Percentiles rank a stretch among this genome's conserved stretches.
Conservation (phyloP, 495 filamentous ascomycete species). For the Penicillium crystallinum region DNA sequence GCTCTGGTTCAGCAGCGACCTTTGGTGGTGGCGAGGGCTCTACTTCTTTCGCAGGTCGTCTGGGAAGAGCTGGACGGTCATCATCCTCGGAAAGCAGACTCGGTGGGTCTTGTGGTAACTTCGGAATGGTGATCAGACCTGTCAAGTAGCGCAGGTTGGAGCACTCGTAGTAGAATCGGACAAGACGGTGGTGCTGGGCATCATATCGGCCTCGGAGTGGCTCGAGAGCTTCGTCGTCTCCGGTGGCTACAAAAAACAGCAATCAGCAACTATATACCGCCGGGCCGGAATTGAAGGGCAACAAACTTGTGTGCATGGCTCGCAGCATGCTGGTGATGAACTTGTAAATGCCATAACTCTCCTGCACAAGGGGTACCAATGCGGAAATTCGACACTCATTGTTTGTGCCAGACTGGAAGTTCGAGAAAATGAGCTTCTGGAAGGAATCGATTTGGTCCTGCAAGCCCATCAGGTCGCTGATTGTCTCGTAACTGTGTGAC, state of each 20-base stretch:
- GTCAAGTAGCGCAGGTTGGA: conserved; percentile 95
- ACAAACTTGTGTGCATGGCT: conserved; percentile 91
- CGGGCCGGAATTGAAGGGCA: neutral
- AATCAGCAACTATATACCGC: conserved; percentile 6
- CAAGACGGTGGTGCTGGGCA: conserved; percentile 89
- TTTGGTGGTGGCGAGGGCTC: conserved; percentile 63
- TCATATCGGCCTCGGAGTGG: conserved; percentile 85
- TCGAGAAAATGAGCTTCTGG: conserved; percentile 95
- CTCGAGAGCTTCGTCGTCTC: conserved; percentile 91
- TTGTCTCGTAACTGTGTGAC: conserved; percentile 74
- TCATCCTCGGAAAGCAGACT: conserved; percentile 82
- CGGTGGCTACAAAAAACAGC: conserved; percentile 59
- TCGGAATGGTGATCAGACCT: conserved; percentile 91
- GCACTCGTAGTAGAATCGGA: conserved; percentile 98
- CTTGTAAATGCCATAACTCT: conserved; percentile 98
- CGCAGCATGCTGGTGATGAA: conserved; percentile 92
- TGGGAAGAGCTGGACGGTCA: conserved; percentile 74
- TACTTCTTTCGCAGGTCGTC: conserved; percentile 63
- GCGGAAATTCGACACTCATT: conserved; percentile 97
- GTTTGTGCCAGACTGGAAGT: conserved; percentile 83
- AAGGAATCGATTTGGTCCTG: conserved; percentile 98
- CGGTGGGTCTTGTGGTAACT: conserved; percentile 90
- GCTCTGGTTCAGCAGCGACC: conserved; percentile 72
- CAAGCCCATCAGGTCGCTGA: conserved; percentile 89
- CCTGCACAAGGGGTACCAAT: conserved; percentile 86